phyloP scores from a whole-genome alignment of 129 eudicot genomes.

The Pulicaria dysenterica region DNA sequence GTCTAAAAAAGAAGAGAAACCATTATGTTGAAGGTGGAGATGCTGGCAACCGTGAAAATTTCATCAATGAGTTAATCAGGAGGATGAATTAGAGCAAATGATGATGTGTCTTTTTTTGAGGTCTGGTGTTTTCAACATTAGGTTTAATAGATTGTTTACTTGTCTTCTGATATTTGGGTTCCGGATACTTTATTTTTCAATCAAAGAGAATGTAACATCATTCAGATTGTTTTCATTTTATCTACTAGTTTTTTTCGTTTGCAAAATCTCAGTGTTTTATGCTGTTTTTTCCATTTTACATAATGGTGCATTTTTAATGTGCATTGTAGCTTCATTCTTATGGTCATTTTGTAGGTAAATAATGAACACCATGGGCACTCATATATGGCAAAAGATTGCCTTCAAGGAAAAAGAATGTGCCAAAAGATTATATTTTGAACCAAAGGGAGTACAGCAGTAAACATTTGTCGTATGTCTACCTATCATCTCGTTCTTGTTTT shows the following conservation, averaged over 20 bases:
- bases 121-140: constrained; percentile 31
- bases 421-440: neutral
- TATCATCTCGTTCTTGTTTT: constrained; percentile 53
- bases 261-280: neutral
- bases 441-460: neutral
- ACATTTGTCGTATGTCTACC: constrained; percentile 28
- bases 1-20: constrained; percentile 76
- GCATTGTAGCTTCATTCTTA: neutral
- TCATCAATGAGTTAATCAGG: constrained; percentile 78
- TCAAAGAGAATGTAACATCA: constrained; percentile 19
- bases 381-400: no score
- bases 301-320: neutral
- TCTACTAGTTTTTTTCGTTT: constrained; percentile 14
- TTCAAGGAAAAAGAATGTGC: no score
- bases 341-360: neutral
- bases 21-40: constrained; percentile 93
- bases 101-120: constrained; percentile 1
- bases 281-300: neutral
- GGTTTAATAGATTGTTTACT: constrained; percentile 29
- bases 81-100: constrained; percentile 65
- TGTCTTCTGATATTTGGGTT: constrained; percentile 25
- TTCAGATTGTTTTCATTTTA: constrained; percentile 19
- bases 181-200: constrained; percentile 21
- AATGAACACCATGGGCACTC: neutral
- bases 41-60: constrained; percentile 85